These are phyloP conservation scores for Dinochytrium kinnereticum DNA, from an alignment of 371 early-diverging fungal genomes.

Conservation along the genomic window DNA sequence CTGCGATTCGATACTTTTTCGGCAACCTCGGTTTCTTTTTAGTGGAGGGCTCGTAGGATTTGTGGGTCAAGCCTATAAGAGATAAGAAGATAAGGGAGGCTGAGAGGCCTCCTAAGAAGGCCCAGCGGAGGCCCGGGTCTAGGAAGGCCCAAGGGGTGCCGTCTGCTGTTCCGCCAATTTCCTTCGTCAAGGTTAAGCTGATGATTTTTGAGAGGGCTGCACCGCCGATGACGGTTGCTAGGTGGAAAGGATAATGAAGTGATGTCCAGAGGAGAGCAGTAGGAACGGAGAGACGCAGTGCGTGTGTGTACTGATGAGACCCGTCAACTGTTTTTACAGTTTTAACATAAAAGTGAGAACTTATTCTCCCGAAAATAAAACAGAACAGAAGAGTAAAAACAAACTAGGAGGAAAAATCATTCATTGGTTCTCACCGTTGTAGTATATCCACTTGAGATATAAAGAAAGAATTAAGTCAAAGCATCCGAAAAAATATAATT, in stretches of 20 bases:
- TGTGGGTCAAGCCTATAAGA: conserved; percentile 9
- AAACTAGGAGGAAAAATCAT: not conserved
- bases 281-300: conserved; percentile 5
- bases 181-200: not conserved
- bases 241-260: conserved; percentile 16
- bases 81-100: conserved; percentile 2
- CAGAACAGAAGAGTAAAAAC: not conserved
- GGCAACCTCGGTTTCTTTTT: not conserved
- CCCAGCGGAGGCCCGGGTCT: conserved; percentile 6
- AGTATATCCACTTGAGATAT: conserved; percentile 21
- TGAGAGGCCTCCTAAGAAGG: not conserved
- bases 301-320: conserved; percentile 16
- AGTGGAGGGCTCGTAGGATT: not conserved
- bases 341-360: not conserved
- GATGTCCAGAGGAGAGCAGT: conserved; percentile 6
- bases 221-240: conserved; percentile 2
- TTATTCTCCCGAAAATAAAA: not conserved
- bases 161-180: not conserved
- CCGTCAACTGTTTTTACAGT: conserved; percentile 8
- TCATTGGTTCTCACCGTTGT: not conserved
- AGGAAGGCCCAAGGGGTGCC: not conserved
- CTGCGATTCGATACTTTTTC: not conserved
- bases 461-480: not conserved
- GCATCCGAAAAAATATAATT: not conserved
- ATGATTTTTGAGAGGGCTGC: not conserved